A percentile compares a stretch with the other conserved stretches of the same genome.
Conservation (phyloP, 2,329 filamentous ascomycete genomes). For the Gyromitra esculenta region DNA sequence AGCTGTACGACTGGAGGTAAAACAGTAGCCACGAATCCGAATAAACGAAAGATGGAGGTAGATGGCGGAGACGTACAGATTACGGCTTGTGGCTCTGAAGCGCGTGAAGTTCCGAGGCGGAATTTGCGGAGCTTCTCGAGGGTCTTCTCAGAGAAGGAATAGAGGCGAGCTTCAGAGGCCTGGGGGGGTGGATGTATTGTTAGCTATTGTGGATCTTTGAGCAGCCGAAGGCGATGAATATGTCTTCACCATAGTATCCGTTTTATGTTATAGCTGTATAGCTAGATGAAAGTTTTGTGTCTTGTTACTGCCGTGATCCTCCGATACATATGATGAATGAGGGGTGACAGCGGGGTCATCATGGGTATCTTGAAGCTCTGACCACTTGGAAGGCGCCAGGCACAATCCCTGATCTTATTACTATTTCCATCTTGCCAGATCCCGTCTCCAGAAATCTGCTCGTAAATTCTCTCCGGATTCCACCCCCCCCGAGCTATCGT, state of each 20-base stretch:
- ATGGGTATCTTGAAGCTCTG: constrained; percentile 20
- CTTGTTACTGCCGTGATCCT: neutral
- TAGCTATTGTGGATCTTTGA: neutral
- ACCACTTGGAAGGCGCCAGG: constrained; percentile 1
- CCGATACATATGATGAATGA: neutral
- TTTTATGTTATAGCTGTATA: neutral
- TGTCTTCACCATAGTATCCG: neutral
- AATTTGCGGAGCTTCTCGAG: constrained; percentile 93
- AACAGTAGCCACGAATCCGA: neutral
- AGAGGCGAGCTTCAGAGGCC: constrained; percentile 66
- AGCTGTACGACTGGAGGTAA: constrained; percentile 6
- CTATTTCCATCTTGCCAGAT: neutral
- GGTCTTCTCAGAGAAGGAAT: constrained; percentile 90
- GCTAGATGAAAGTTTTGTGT: neutral
- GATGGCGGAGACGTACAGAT: constrained; percentile 76
- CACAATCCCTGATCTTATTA: neutral
- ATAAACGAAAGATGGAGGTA: constrained; percentile 41
- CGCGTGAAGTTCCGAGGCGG: constrained; percentile 85
- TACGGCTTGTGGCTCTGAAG: constrained; percentile 85
- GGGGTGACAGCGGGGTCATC: constrained; percentile 19
- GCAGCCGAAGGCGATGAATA: too few relatives aligned
- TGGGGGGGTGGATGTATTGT: neutral
- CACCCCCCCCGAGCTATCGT: neutral
- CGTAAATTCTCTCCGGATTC: neutral
- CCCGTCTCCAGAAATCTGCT: neutral